Evolutionary conservation across 805 yeast species (phyloP).

Genomic region (Myxozyma udenii): DNA sequence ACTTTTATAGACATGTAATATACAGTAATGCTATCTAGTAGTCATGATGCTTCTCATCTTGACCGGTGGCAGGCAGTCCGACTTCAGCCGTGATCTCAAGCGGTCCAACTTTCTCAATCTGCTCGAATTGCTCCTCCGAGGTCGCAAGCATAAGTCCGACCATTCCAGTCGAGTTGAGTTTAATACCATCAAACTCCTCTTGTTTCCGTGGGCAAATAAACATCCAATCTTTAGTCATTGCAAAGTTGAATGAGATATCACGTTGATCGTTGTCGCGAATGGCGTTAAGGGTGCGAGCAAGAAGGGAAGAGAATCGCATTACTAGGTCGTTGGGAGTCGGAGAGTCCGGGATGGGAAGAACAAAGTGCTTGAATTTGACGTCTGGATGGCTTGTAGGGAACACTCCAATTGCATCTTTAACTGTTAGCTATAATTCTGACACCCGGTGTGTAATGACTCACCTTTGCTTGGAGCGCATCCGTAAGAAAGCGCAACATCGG

Average conservation of each 20-base stretch:
- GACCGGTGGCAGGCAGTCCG: conserved; percentile 52
- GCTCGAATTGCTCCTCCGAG: conserved; percentile 51
- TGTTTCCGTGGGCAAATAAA: conserved; percentile 77
- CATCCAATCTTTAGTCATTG: conserved; percentile 80
- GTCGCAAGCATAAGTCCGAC: conserved; percentile 78
- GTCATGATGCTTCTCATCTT: conserved; percentile 29
- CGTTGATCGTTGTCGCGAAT: conserved; percentile 36
- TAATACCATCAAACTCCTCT: conserved; percentile 52
- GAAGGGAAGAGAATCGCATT: conserved; percentile 64
- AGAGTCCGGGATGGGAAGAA: conserved; percentile 56
- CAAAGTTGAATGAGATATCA: conserved; percentile 71
- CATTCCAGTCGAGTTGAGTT: conserved; percentile 77
- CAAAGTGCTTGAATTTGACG: conserved; percentile 77
- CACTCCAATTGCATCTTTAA: conserved; percentile 32
- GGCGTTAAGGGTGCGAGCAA: conserved; percentile 68
- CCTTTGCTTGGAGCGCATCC: conserved; percentile 14
- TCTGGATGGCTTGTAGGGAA: conserved; percentile 63
- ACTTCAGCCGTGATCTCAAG: conserved; percentile 55
- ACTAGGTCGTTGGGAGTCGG: conserved; percentile 58
- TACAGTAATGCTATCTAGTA: conserved; percentile 8
- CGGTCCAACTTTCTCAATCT: conserved; percentile 44
- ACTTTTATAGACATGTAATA: neutral
- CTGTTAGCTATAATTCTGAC: neutral
- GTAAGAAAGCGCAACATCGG: conserved; percentile 41
- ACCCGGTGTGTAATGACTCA: neutral